These are phyloP conservation scores for Sindora glabra DNA, from an alignment of 306 rosid genomes.

Conservation along the genomic window DNA sequence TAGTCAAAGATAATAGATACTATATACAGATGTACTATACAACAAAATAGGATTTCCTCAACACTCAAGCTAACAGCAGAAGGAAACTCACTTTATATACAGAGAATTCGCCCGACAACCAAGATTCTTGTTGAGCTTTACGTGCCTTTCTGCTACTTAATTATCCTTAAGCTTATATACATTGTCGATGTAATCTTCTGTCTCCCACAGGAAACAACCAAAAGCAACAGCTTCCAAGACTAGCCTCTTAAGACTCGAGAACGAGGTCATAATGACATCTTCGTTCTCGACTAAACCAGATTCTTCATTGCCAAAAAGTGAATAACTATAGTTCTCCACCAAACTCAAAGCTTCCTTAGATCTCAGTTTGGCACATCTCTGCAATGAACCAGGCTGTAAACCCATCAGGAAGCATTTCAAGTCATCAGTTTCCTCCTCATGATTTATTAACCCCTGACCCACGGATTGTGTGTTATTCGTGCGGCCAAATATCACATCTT, in stretches of 20 bases:
- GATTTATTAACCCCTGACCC: slow-evolving; percentile 20
- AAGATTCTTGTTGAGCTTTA: background rate
- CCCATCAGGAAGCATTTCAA: slow-evolving; percentile 59
- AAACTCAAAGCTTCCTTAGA: slow-evolving; percentile 68
- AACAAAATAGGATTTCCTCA: slow-evolving; percentile 11
- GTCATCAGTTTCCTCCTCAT: slow-evolving; percentile 38
- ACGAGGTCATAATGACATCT: slow-evolving; percentile 71
- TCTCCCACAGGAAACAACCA: slow-evolving; percentile 90
- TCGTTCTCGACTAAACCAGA: slow-evolving; percentile 36
- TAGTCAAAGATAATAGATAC: slow-evolving; percentile 4
- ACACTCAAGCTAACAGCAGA: slow-evolving; percentile 5
- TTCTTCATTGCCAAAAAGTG: slow-evolving; percentile 51
- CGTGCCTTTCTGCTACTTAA: slow-evolving; percentile 17
- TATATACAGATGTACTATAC: too few relatives aligned
- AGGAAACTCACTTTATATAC: slow-evolving; percentile 36
- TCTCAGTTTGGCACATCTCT: slow-evolving; percentile 72
- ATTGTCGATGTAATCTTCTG: slow-evolving; percentile 69
- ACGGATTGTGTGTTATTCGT: slow-evolving; percentile 25
- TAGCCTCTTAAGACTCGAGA: slow-evolving; percentile 82
- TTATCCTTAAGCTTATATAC: slow-evolving; percentile 72
- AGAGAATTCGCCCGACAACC: slow-evolving; percentile 22
- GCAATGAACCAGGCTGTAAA: slow-evolving; percentile 61
- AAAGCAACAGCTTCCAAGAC: slow-evolving; percentile 96
- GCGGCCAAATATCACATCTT: slow-evolving; percentile 36
- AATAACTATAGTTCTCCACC: slow-evolving; percentile 60